Conservation (phyloP, 495 filamentous ascomycete species). For the Filosporella fistucella region DNA sequence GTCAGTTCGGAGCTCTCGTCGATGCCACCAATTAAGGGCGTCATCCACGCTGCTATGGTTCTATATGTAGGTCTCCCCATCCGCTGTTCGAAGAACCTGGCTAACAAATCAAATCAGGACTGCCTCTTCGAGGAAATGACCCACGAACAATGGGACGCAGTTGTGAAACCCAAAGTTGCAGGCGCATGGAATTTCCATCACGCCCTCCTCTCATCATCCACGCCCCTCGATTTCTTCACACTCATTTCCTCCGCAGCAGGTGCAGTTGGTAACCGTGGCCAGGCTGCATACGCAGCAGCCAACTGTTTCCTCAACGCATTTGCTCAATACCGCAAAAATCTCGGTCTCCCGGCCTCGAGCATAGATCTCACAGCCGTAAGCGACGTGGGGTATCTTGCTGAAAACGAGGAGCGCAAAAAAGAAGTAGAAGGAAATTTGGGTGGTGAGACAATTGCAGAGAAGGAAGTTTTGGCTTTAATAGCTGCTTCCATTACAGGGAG, state of each 20-base stretch:
- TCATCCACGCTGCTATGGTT: slow-evolving; percentile 44
- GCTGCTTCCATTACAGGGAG: slow-evolving; percentile 38
- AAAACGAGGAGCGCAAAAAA: slow-evolving; percentile 32
- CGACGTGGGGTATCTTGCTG: slow-evolving; percentile 28
- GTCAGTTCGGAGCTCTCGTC: slow-evolving; percentile 18
- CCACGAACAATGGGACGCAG: slow-evolving; percentile 38
- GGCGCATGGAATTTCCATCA: slow-evolving; percentile 55
- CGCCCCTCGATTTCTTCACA: slow-evolving; percentile 61
- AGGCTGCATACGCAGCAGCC: slow-evolving; percentile 61
- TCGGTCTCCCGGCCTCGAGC: slow-evolving; percentile 41
- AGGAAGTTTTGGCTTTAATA: slow-evolving; percentile 42
- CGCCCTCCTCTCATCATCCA: slow-evolving; percentile 16
- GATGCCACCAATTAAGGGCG: slow-evolving; percentile 47
- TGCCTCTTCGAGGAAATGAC: slow-evolving; percentile 50
- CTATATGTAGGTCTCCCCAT: slow-evolving; percentile 28
- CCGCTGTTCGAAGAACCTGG: too few species aligned
- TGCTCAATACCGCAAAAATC: slow-evolving; percentile 38
- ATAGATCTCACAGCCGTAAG: slow-evolving; percentile 46
- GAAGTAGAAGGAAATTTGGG: slow-evolving; percentile 42
- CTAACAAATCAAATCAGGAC: slow-evolving; percentile 1
- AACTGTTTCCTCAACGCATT: slow-evolving; percentile 57
- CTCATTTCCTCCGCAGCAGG: slow-evolving; percentile 57
- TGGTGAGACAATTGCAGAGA: slow-evolving; percentile 44
- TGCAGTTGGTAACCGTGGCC: slow-evolving; percentile 53
- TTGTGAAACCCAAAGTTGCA: slow-evolving; percentile 48